Base-by-base conservation (phyloP, 2,329 filamentous ascomycete genomes). In the Aspergillus udagawae region DNA sequence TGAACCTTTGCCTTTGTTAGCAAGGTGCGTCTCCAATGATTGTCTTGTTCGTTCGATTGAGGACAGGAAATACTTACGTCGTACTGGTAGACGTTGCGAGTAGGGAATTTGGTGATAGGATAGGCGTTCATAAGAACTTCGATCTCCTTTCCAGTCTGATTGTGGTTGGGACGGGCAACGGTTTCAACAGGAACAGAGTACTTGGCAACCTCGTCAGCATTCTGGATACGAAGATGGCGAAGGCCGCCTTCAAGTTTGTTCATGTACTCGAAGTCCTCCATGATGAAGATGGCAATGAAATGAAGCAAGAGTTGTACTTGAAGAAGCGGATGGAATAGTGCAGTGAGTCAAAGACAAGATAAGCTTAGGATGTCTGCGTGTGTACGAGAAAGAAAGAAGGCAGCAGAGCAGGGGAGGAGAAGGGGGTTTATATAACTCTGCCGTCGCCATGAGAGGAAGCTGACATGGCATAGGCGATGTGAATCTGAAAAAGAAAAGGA, bases 61-160 rank as follows among this genome's bases (percentile, higher is more conserved):
- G 42, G 17, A 27, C 23, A 28, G 52, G 20, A 48, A 32, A 51
- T 32, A 82, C 88, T 82, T 77, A 92, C 90, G 76, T 96, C 91
- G 65, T 93, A 97, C 69, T 97, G 92, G 60, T 86, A 86, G 23
- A 97, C 83, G 0, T 84, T 82, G 12, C 79, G 82, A 2, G 73
- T 79, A 0, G 86, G 86, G 55, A 86, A 84, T 9, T 78, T 74
- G 0, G 71, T 74, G 54, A 97, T 86, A 0, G 86, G 81, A 73
- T 87, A 96, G 10, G 91, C 86, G 70, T 97, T 97, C 41, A 96
- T 75, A 2, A 80, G 73, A 1, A 91, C 65, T 0, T 73, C 67
- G 21, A 86, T 80, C 0, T 77, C 69, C 59, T 81, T 83, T 1
- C 86, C 87, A 7, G 79, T 76, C 0, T 74, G 81, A 60, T 86